Conservation (phyloP, 495 filamentous ascomycete species). For the Apodospora peruviana region DNA sequence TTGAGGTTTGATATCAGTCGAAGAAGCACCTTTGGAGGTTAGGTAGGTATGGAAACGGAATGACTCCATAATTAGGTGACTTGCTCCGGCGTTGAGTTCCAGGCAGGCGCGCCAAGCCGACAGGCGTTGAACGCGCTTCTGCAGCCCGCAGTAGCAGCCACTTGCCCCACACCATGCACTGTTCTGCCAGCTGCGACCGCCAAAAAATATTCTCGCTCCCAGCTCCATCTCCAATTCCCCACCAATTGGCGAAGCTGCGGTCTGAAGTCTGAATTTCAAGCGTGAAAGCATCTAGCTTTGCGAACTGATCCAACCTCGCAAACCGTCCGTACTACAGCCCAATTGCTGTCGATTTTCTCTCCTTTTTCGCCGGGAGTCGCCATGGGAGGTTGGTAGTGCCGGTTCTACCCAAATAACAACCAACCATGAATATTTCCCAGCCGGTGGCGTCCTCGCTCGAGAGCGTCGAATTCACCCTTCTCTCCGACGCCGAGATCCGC, state of each 20-base stretch:
- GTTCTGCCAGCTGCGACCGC: slow-evolving; percentile 27
- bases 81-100: no score
- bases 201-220: slow-evolving; percentile 31
- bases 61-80: no score
- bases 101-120: no score
- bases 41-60: no score
- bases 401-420: neutral
- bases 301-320: slow-evolving; percentile 4
- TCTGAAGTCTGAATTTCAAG: no score
- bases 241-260: slow-evolving; percentile 22
- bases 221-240: slow-evolving; percentile 21
- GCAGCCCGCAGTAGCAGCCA: no score
- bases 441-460: slow-evolving; percentile 79
- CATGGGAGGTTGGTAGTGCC: slow-evolving; percentile 9
- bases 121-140: no score
- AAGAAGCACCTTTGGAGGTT: no score
- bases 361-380: neutral
- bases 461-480: slow-evolving; percentile 83
- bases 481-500: slow-evolving; percentile 75
- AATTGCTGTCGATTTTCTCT: neutral
- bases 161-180: slow-evolving; percentile 10
- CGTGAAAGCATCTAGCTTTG: no score
- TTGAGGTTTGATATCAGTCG: no score
- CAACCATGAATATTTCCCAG: slow-evolving; percentile 75
- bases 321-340: neutral